Evolutionary conservation across 192 early-diverging fungal species (phyloP), one percentile per base, ranked within the genome.

Genomic region (Coemansia sp.): DNA sequence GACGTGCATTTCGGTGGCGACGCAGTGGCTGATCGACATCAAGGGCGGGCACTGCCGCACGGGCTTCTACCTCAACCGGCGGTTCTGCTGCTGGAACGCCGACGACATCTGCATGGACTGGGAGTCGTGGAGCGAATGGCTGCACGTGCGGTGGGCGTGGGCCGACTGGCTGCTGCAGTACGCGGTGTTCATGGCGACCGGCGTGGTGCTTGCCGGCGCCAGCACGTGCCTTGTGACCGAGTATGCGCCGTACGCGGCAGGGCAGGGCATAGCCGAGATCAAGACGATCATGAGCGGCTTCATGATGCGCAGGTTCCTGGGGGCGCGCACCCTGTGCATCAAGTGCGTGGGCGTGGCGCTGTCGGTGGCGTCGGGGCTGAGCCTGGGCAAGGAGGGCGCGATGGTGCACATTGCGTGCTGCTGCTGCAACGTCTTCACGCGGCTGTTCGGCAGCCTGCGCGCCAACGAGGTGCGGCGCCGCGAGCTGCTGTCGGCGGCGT

Each of bases 401-500:
- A 89, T 97, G 26, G 95, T 99, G 14, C 98, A 99, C 59, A 93
- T 98, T 67, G 91, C 94, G 2, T 92, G 93, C 73, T 95, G 95
- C 78, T 88, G 95, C 45, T 94, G 94, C 62, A 94, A 98, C 77
- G 89, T 98, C 16, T 79, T 92, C 60, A 85, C 93, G 6, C 81
- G 94, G 16, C 53, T 91, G 45, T 96, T 95, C 63, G 72, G 76
- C 35, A 92, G 92, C 67, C 94, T 94, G 69, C 85, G 88, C 52
- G 66, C 83, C 45, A 98, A 94, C 71, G 92, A 95, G 82, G 92
- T 92, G 20, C 89, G 92, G 67, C 86, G 88, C 51, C 83, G 91
- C n/a, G 90, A 94, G 73, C 88, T 94, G n/a, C 77, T 93, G 21
- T 92, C 91, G 15, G 91, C 91, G 0, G 89, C 94, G 0, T 90